Evolutionary conservation across 306 rosid genomes (phyloP).

Genomic region (Medicago ruthenica): DNA sequence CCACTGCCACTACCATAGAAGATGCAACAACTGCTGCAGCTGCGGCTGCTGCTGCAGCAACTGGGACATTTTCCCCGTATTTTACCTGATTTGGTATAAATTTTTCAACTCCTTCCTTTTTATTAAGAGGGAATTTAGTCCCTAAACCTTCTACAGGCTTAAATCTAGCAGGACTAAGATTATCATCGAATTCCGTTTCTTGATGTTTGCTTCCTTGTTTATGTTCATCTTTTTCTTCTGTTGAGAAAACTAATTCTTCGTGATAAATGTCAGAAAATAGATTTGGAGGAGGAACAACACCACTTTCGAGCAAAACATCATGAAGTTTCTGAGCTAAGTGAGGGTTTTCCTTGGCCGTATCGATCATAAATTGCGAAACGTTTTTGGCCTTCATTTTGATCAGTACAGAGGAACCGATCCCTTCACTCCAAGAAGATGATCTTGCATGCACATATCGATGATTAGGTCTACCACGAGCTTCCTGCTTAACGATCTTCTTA

Average conservation of each 20-base stretch:
- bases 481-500: conserved; percentile 55
- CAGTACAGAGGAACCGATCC: conserved; percentile 81
- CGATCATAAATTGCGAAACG: conserved; percentile 95
- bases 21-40: conserved; percentile 98
- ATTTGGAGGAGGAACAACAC: conserved; percentile 92
- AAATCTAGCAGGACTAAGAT: conserved; percentile 45
- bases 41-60: conserved; percentile 89
- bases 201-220: conserved; percentile 49
- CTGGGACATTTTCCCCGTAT: conserved; percentile 76
- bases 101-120: not conserved
- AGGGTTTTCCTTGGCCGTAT: conserved; percentile 97
- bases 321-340: conserved; percentile 89
- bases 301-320: conserved; percentile 92
- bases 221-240: conserved; percentile 54
- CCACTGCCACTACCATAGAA: conserved; percentile 85
- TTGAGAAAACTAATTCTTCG: conserved; percentile 59
- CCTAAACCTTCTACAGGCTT: conserved; percentile 74
- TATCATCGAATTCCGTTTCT: conserved; percentile 52
- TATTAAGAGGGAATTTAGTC: conserved; percentile 42
- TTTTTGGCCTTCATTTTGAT: conserved; percentile 82
- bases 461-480: conserved; percentile 59
- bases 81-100: conserved; percentile 51
- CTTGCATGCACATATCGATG: conserved; percentile 66
- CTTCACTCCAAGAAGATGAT: conserved; percentile 99
- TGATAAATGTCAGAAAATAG: conserved; percentile 77